phyloP scores from a whole-genome alignment of 371 early-diverging fungal species.

The Funneliformis caledonium region DNA sequence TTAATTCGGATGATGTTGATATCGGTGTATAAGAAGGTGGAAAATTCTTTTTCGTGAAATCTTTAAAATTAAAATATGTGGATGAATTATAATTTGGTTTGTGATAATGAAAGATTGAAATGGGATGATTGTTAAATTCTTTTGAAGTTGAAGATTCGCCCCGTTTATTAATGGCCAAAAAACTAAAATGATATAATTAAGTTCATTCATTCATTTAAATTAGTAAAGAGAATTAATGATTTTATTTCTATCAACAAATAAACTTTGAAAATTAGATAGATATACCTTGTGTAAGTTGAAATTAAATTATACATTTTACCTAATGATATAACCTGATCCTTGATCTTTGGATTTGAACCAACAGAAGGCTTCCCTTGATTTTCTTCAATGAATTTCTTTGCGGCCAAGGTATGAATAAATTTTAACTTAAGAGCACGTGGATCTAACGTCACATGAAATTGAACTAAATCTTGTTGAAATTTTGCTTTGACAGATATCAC shows the following conservation, averaged over 20 bases:
- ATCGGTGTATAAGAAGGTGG: not conserved
- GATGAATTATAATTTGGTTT: not conserved
- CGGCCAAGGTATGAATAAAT: conserved; percentile 53
- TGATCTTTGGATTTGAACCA: conserved; percentile 11
- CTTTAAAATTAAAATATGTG: not conserved
- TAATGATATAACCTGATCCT: conserved; percentile 39
- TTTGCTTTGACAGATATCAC: conserved; percentile 45
- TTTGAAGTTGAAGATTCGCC: not conserved
- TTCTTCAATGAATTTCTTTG: conserved; percentile 51
- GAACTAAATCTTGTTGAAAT: conserved; percentile 40
- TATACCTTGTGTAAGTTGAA: conserved; percentile 36
- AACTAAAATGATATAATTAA: not conserved
- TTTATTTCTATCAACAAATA: too few species aligned
- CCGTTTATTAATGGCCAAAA: not conserved
- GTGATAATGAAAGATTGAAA: not conserved
- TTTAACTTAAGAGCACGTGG: not conserved
- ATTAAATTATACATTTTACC: conserved; percentile 43
- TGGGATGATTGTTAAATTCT: not conserved
- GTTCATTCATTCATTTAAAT: not conserved
- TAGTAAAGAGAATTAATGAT: too few species aligned
- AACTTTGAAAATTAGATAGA: not conserved
- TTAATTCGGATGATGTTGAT: not conserved
- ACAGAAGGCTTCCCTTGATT: conserved; percentile 23
- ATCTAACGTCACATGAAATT: not conserved
- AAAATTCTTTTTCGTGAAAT: not conserved